Conservation (phyloP, 1,139 yeast genomes). For the Taphrina communis region DNA sequence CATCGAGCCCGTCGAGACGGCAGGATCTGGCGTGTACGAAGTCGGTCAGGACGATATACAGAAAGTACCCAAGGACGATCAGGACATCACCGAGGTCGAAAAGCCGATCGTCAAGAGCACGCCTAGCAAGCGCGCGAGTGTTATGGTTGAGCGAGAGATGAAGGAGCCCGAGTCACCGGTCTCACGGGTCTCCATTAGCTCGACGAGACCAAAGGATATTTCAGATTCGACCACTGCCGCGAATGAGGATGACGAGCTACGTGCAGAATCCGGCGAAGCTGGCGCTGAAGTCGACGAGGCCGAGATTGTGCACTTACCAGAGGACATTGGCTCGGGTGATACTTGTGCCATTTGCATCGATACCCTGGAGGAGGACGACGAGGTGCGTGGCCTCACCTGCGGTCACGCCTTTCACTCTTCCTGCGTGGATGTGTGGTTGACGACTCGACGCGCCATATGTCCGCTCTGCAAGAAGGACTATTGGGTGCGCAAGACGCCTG, state of each 20-base stretch:
- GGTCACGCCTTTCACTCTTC: conserved; percentile 83
- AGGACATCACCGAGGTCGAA: conserved; percentile 12
- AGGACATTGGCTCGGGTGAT: conserved; percentile 57
- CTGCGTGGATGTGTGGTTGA: conserved; percentile 85
- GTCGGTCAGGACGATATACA: background rate
- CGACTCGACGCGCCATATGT: conserved; percentile 76
- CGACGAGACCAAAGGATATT: conserved; percentile 1
- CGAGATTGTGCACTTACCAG: conserved; percentile 22
- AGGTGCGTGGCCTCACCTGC: conserved; percentile 74
- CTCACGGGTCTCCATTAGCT: background rate
- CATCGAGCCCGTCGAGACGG: conserved; percentile 5
- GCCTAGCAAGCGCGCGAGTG: conserved; percentile 1
- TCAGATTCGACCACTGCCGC: conserved; percentile 1
- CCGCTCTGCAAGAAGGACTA: conserved; percentile 73
- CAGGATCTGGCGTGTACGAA: conserved; percentile 20
- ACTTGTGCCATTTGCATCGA: conserved; percentile 83
- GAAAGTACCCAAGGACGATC: background rate
- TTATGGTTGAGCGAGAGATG: conserved; percentile 4
- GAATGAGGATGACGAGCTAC: background rate
- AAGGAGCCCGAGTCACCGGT: background rate
- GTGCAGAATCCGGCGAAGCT: background rate
- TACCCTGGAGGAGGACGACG: conserved; percentile 64
- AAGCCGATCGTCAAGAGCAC: background rate
- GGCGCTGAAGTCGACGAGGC: conserved; percentile 23
- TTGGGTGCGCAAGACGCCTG: conserved; percentile 48